Base-by-base conservation (phyloP, 768 basidiomycete genomes). In the Trametes cingulata region DNA sequence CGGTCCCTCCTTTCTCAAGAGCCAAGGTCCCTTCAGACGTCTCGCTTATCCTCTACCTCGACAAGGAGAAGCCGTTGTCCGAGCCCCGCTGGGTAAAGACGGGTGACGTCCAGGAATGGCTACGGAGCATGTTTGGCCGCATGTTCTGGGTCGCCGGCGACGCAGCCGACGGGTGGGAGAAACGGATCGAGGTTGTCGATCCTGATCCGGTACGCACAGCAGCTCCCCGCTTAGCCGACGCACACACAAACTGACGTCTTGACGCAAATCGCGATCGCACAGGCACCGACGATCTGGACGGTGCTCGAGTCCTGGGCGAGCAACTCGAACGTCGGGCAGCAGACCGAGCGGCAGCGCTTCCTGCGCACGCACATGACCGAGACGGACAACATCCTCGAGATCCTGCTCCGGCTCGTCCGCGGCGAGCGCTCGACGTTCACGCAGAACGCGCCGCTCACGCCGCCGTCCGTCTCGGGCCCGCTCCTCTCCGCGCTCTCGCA, bases 71-170 rank as follows among this genome's bases (percentile, higher is more conserved):
- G 58, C 97, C 97, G 0, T 76, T 98, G 35, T 95, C 94, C 15
- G 95, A 98, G 72, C 94, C 97, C 7, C 91, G 93, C 72, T 99
- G 96, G 97, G 93, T 94, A 37, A 93, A 94, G 73, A 88, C 90
- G 8, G 96, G 96, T 29, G 91, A 95, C 69, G 84, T 95, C 22
- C 93, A 96, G 67, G 94, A 95, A 39, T 98, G 95, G 95, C 76
- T 93, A 67, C 85, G 85, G 72, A 91, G 84, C 67, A 91, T 92
- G 81, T 90, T 93, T 72, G 91, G 91, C 2, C 79, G 90, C 37
- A 90, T 90, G 87, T 91, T 91, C 69, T 91, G 89, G 89, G 87
- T 88, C 46, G 83, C 88, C 25, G 89, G 88, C 6, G 88, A 90
- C 53, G 89, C 87, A 13, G 85, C 87, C n/a, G 88, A 89, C 63